Evolutionary conservation across 345 rosid genomes (phyloP).

Genomic region (Salix arbutifolia): DNA sequence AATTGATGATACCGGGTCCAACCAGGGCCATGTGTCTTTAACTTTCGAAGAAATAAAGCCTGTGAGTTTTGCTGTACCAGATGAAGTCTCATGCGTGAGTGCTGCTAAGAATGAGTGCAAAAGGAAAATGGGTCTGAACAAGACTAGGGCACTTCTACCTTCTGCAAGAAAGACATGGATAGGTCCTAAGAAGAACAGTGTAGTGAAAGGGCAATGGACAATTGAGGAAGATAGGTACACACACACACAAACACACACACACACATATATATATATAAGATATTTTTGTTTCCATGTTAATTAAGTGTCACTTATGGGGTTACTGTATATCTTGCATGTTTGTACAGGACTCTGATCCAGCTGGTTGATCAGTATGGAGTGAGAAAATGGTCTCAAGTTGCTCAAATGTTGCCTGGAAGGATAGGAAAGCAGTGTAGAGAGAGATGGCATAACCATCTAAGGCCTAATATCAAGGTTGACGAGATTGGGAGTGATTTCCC

Average conservation of each 20-base stretch:
- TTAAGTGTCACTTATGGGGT: not conserved
- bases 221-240: constrained; percentile 78
- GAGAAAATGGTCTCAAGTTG: constrained; percentile 82
- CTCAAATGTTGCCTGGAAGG: constrained; percentile 73
- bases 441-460: constrained; percentile 94
- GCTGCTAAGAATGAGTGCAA: constrained; percentile 23
- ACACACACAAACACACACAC: not conserved
- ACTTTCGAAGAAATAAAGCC: constrained; percentile 45
- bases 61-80: constrained; percentile 41
- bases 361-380: constrained; percentile 65
- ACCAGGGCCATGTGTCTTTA: constrained; percentile 25
- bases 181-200: constrained; percentile 49
- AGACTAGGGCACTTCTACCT: constrained; percentile 26
- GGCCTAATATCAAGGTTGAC: constrained; percentile 82
- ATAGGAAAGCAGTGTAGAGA: constrained; percentile 96
- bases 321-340: not conserved
- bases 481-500: not conserved
- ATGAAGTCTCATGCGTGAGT: constrained; percentile 55
- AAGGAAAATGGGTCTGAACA: not conserved
- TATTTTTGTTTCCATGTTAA: not conserved
- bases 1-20: constrained; percentile 29
- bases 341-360: constrained; percentile 47
- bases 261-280: too few species aligned
- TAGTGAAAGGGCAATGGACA: constrained; percentile 94
- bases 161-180: constrained; percentile 39